Evolutionary conservation across 164 flowering plant species (phyloP), one percentile per base, ranked within the genome.

Genomic region (Brasenia schreberi): DNA sequence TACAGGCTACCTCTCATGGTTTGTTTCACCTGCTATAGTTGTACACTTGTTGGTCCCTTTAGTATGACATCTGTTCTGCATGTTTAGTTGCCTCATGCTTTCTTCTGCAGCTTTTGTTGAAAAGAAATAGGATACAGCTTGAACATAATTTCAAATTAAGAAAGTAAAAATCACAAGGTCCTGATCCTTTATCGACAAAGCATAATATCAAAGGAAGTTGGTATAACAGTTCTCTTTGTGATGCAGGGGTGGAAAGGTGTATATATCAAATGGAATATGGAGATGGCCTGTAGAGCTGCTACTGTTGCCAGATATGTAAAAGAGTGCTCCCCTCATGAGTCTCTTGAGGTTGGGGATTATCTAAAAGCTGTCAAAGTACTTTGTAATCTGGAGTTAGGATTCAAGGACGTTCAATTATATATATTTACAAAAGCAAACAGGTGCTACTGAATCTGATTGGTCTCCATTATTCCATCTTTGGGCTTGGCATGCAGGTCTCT

Each of bases 391-490:
- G 73, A 79, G 63, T 67, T 87, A 49, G 84, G 84, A 17, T 85
- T 86, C 64, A 70, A 71, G 71, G 98, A 92, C 78, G 81, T 87
- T 4, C 81, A 81, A 43, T 73, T 85, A 80, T 84, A 85, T 69
- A 74, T 92, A 1, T 83, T 89, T 64, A 69, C 78, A 19, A 83
- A 84, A 23, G 76, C 81, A 49, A 76, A 81, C 39, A 81, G 65
- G 88, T 76, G 66, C 73, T 92, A 64, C 80, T 82, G 49, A 92
- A 89, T 76, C 76, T 89, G 79, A 75, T 87, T 59, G 95, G 92
- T 70, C 66, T 92, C 70, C 89, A 82, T 72, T 92, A 87, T 73
- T 86, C 84, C 83, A 67, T 85, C 33, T 64, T 68, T 44, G 69
- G 78, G 76, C 88, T 88, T 58, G 49, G 65, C 61, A 67, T 87